phyloP scores from a whole-genome alignment of 108 stramenopile species.

The Epithemia pelagica region DNA sequence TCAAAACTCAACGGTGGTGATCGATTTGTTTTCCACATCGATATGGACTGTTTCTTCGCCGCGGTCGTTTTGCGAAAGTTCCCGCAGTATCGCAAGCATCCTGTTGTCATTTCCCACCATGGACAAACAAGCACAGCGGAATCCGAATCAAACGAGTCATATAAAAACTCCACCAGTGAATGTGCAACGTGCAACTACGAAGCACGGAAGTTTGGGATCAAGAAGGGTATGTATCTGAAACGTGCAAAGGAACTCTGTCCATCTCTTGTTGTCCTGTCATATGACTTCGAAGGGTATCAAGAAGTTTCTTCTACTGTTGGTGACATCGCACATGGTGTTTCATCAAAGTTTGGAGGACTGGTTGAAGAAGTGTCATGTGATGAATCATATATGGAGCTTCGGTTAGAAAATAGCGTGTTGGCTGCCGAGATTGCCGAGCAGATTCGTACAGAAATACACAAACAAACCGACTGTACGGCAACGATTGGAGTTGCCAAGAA shows the following conservation, averaged over 20 bases:
- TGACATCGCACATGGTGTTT: slow-evolving; percentile 51
- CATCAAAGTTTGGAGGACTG: slow-evolving; percentile 51
- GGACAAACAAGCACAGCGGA: no score
- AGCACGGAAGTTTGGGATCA: slow-evolving; percentile 81
- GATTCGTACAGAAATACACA: slow-evolving; percentile 63
- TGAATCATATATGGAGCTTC: slow-evolving; percentile 82
- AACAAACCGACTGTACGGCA: slow-evolving; percentile 81
- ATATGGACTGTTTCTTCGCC: slow-evolving; percentile 97
- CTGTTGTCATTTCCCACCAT: slow-evolving; percentile 87
- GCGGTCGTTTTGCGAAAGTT: slow-evolving; percentile 74
- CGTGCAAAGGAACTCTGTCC: slow-evolving; percentile 83
- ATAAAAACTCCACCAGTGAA: slow-evolving; percentile 68
- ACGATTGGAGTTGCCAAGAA: slow-evolving; percentile 79
- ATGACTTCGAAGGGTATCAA: slow-evolving; percentile 87
- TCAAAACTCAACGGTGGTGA: slow-evolving; percentile 5
- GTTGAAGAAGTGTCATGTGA: slow-evolving; percentile 91
- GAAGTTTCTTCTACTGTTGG: slow-evolving; percentile 72
- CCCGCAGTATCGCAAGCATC: slow-evolving; percentile 70
- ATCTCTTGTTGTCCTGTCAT: slow-evolving; percentile 78
- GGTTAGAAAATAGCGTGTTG: slow-evolving; percentile 15
- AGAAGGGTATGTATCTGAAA: slow-evolving; percentile 90
- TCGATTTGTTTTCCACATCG: slow-evolving; percentile 85
- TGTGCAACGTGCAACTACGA: slow-evolving; percentile 93
- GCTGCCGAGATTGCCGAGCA: slow-evolving; percentile 22
- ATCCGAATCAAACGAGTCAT: slow-evolving; percentile 2